Base-by-base conservation (phyloP, 805 yeast genomes). In the Kuraishia cidri region DNA sequence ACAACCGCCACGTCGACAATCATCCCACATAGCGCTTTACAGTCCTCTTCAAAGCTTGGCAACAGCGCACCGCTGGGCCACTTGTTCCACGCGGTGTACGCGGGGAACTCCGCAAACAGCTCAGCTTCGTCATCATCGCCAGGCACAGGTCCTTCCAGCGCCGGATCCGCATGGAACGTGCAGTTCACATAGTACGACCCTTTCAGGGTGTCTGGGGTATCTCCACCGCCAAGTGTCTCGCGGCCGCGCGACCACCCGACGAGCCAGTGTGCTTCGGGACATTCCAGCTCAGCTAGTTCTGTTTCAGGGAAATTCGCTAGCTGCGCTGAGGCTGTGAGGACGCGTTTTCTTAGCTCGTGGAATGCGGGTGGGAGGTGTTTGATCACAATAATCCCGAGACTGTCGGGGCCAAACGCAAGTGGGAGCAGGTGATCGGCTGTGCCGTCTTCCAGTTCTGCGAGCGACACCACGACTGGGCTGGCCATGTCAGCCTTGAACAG, bases 191-290 rank as follows among this genome's bases (percentile, higher is more conserved):
- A 75, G 41, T 52, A 75, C 2, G 79, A 72, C 5, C 80, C 82
- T 43, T 75, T 75, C 33, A 62, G 53, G 19, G 42, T 44, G 43
- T 75, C 80, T 2, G 69, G 69, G 26, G 52, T 38, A n/a, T n/a
- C n/a, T 2, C 71, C 72, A 23, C 52, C 48, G 2, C 58, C 58
- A 23, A 75, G 55, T 22, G 49, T 60, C 41, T 75, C 81, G 33
- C 63, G 66, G 1, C 80, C 80, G 16, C 72, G 48, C 6, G 79
- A 72, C 80, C 80, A 75, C 1, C 80, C 82, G 1, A 69, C 66
- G 6, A 72, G 51, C 69, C 74, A 75, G 39, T 49, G 54, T 0
- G 73, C 63, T 32, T 69, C 74, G 12, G 66, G 67, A 16, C 54
- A 56, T 41, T 72, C 79, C 33, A 73, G 52, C 12, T 40, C 29